Evolutionary conservation across 73 alveolate species (phyloP), one percentile per base, ranked within the genome.

Genomic region (Loxodes magnus): DNA sequence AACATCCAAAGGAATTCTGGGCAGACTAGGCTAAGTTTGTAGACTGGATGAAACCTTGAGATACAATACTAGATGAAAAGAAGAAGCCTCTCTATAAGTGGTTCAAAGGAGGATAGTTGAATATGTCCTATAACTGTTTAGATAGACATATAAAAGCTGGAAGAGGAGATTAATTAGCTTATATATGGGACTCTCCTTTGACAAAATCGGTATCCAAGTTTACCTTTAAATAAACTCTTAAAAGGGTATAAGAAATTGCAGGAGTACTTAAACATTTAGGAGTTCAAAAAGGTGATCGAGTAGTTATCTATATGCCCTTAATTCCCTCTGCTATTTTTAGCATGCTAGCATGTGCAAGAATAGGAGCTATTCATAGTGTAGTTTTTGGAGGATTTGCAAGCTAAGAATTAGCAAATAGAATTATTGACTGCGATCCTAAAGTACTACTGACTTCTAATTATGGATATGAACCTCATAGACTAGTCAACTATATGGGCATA

Each of bases 311-410:
- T 79, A 86, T 94, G 95, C 99, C 99, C n/a, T 89, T 96, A 93
- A 90, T 93, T 3, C 98, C 98, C 4, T 98, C 87, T 65, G 93
- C 96, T 15, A 87, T 87, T 15, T 81, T 87, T 50, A 65, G 91
- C 37, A 96, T 96, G 98, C 64, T 93, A 34, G 96, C 99, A 16
- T 87, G 97, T 48, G 94, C 98, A 12, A 69, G 99, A 50, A 70
- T 96, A 23, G 99, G 99, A 10, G 99, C 99, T 3, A 86, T 93
- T 34, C 99, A 96, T 60, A 87, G 96, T 22, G 99, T 96, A 27
- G 98, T 96, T 56, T 96, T 96, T 71, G 99, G 99, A 15, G 99
- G 99, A 19, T 96, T 93, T 78, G 91, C 98, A 21, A 94, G 94
- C 22, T 73, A 82, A 64, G 94, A 87, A 58, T 69, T 96, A 34